A percentile compares a stretch with the other conserved stretches of the same genome.
Conservation (phyloP, 225 moss, liverwort and hornwort species). For the Anthoceros angustus region DNA sequence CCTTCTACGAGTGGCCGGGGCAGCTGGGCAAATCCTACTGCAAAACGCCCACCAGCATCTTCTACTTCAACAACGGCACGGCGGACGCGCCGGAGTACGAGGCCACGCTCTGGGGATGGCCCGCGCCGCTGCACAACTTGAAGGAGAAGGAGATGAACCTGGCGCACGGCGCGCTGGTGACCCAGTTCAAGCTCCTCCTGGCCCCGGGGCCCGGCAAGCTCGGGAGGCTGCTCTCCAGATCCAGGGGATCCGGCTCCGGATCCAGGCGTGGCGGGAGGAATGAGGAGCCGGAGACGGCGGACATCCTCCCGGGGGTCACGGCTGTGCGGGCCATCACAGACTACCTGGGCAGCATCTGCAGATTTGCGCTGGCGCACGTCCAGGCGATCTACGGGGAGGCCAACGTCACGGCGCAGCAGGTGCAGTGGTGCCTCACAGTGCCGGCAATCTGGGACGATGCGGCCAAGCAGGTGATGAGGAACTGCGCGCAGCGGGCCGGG, state of each 20-base stretch:
- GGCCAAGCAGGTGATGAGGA: conserved; percentile 10
- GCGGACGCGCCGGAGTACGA: conserved; percentile 7
- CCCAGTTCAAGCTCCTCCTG: conserved; percentile 42
- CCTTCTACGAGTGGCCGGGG: conserved; percentile 13
- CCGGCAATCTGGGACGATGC: conserved; percentile 34
- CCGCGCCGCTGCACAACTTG: conserved; percentile 14
- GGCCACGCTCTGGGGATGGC: conserved; percentile 32
- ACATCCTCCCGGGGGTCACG: background rate
- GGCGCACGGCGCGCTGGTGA: conserved; percentile 12
- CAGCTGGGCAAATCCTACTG: conserved; percentile 5
- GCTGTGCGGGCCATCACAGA: conserved; percentile 24
- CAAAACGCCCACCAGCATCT: conserved; percentile 10
- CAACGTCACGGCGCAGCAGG: conserved; percentile 15
- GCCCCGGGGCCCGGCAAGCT: conserved; percentile 12
- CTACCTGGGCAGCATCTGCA: conserved; percentile 21
- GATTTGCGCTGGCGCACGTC: conserved; percentile 14
- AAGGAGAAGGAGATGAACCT: background rate
- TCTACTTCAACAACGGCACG: conserved; percentile 9
- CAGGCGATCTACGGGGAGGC: conserved; percentile 9
- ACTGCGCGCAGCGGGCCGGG: conserved; percentile 26
- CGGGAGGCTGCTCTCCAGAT: background rate
- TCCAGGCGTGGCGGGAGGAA: background rate
- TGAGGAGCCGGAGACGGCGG: conserved; percentile 11
- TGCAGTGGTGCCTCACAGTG: conserved; percentile 50
- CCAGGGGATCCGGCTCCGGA: too few relatives aligned